A percentile compares a stretch with the other conserved stretches of the same genome.
Evolutionary conservation across 345 rosid species (phyloP).

Genomic region (Ceriops zippeliana): DNA sequence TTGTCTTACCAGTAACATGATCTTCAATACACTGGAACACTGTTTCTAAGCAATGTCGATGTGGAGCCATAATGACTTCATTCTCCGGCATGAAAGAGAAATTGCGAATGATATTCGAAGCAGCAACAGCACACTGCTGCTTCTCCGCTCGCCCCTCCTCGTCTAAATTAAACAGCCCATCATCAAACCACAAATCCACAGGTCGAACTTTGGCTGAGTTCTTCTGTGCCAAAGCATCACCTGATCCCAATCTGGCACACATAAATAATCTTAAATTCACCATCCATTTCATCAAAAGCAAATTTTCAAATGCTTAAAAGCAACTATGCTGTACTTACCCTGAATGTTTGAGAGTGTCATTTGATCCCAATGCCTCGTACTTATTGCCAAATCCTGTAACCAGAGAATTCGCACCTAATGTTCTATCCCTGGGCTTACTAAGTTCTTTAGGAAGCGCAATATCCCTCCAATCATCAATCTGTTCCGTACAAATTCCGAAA

Average conservation of each 20-base stretch:
- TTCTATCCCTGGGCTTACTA: constrained; percentile 51
- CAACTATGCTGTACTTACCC: constrained; percentile 40
- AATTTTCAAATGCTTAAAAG: background rate
- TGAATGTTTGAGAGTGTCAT: constrained; percentile 27
- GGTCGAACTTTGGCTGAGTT: constrained; percentile 45
- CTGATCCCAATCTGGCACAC: constrained; percentile 16
- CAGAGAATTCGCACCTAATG: constrained; percentile 58
- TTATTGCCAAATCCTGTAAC: constrained; percentile 82
- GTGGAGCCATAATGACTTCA: constrained; percentile 88
- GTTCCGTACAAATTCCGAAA: constrained; percentile 19
- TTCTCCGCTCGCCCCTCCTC: constrained; percentile 90
- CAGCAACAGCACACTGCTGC: constrained; percentile 89
- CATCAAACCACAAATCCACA: constrained; percentile 83
- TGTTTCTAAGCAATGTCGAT: constrained; percentile 97
- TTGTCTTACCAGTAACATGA: constrained; percentile 55
- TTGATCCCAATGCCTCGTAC: constrained; percentile 54
- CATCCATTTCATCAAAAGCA: constrained; percentile 8
- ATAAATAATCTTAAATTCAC: constrained; percentile 14
- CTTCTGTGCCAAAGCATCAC: constrained; percentile 23
- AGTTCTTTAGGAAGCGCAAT: constrained; percentile 68
- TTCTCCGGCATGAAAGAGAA: constrained; percentile 99
- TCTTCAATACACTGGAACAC: constrained; percentile 90
- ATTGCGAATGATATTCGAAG: constrained; percentile 87
- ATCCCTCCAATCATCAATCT: constrained; percentile 99
- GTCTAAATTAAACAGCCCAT: constrained; percentile 84